phyloP scores from a whole-genome alignment of 2,329 filamentous ascomycete species.

The Aspergillus versicolor region DNA sequence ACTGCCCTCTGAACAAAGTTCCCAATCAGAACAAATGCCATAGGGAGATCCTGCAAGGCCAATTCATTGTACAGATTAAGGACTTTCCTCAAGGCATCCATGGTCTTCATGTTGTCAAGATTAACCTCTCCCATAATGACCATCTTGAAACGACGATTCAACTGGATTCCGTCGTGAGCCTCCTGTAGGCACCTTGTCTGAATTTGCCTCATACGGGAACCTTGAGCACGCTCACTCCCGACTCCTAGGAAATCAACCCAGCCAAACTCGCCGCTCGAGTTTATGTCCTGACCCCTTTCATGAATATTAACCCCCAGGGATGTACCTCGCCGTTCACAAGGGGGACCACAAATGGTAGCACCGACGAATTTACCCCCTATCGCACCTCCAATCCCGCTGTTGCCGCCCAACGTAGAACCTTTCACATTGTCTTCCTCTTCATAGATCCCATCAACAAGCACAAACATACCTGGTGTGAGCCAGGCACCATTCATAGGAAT shows the following conservation, averaged over 20 bases:
- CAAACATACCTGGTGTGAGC: slow-evolving; percentile 95
- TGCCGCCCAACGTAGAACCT: slow-evolving; percentile 70
- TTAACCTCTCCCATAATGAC: slow-evolving; percentile 84
- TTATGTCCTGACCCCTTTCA: slow-evolving; percentile 34
- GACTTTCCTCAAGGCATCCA: slow-evolving; percentile 78
- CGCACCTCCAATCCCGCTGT: slow-evolving; percentile 79
- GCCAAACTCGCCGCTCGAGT: slow-evolving; percentile 76
- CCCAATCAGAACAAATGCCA: slow-evolving; percentile 79
- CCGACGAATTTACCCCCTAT: slow-evolving; percentile 91
- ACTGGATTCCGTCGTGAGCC: slow-evolving; percentile 23
- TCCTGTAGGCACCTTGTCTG: slow-evolving; percentile 65
- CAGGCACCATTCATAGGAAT: slow-evolving; percentile 85
- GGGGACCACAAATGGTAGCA: slow-evolving; percentile 87
- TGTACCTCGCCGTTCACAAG: slow-evolving; percentile 77
- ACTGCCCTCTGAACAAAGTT: slow-evolving; percentile 69
- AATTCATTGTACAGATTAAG: slow-evolving; percentile 71
- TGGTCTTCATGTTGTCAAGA: slow-evolving; percentile 77
- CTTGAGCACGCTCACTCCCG: slow-evolving; percentile 82
- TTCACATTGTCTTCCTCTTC: slow-evolving; percentile 77
- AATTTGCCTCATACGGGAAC: slow-evolving; percentile 77
- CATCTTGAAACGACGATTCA: slow-evolving; percentile 49
- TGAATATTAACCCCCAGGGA: slow-evolving; percentile 70
- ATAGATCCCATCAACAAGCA: slow-evolving; percentile 92
- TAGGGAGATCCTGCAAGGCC: slow-evolving; percentile 64
- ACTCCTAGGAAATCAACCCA: slow-evolving; percentile 97